Evolutionary conservation across 1,139 yeast genomes (phyloP).

Genomic region (Kodamaea anthophila): DNA sequence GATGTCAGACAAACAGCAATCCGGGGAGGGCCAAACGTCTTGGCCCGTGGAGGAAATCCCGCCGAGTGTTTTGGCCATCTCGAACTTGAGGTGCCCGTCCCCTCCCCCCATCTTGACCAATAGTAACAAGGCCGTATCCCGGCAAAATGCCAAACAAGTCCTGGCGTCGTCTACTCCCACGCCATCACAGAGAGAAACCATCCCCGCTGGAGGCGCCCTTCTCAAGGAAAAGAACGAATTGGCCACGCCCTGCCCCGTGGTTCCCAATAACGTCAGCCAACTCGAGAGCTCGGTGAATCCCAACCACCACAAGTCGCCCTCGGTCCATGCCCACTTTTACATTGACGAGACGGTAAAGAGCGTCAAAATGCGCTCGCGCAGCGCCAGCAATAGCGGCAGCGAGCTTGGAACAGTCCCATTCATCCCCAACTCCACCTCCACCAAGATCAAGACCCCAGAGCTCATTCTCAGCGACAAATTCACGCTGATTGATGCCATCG

Average conservation of each 20-base stretch:
- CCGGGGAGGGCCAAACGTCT: no score
- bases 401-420: constrained; percentile 7
- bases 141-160: constrained; percentile 7
- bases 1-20: no score
- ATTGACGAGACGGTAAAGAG: constrained; percentile 67
- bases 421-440: constrained; percentile 4
- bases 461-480: constrained; percentile 4
- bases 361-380: constrained; percentile 34
- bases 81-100: constrained; percentile 57
- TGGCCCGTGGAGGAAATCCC: constrained; percentile 24
- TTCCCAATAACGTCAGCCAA: constrained; percentile 1
- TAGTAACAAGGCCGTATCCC: constrained; percentile 10
- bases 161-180: constrained; percentile 8
- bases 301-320: constrained; percentile 48
- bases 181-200: constrained; percentile 25
- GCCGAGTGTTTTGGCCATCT: constrained; percentile 45
- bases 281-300: constrained; percentile 16
- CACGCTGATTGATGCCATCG: constrained; percentile 6
- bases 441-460: constrained; percentile 7
- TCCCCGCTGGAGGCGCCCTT: constrained; percentile 48
- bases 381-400: constrained; percentile 32
- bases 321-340: constrained; percentile 77
- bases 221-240: constrained; percentile 28
- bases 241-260: constrained; percentile 1
- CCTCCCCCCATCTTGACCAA: constrained; percentile 61